Evolutionary conservation across 2,329 filamentous ascomycete genomes (phyloP), one percentile per base, ranked within the genome.

Genomic region (Fusarium protoensiforme): DNA sequence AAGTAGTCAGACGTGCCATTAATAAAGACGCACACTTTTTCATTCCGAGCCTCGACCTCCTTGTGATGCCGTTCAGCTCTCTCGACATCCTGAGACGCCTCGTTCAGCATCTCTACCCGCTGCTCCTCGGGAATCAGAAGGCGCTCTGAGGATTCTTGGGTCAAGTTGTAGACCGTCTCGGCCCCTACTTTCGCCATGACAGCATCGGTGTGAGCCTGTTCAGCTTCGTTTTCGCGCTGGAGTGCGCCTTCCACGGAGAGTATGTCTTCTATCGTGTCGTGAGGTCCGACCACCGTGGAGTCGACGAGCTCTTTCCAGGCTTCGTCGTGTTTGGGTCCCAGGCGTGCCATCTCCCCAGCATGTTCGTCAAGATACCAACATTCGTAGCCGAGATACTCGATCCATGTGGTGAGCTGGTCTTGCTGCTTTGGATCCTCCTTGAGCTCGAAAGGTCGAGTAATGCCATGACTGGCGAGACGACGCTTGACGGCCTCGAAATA

Each of bases 341-440:
- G 65, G 6, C 69, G 64, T 59, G 80, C 67, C 16, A 78, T 58
- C 9, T 46, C 22, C 16, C 46, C 62, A 3, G 56, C 67, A 62
- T 78, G 75, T 35, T 46, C 39, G 24, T 77, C 74, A 38, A 75
- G 64, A 64, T 70, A 77, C 74, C 74, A 76, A 54, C 76, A 75
- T 64, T 80, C 73, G 63, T 67, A 84, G 57, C 69, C 73, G 31
- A 84, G 76, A 68, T 81, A 84, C 65, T 84, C 82, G 57, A 83
- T 81, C 82, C 81, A 84, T 22, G 78, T 83, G 33, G 79, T 77
- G 29, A 82, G 66, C 64, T 78, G 73, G 51, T 81, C 78, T 60
- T 84, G 79, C 7, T 74, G 66, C 48, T 51, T 64, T 2, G 75
- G 75, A 65, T 81, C 78, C 58, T 80, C 46, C 33, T 78, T 38